phyloP scores from a whole-genome alignment of 805 yeast genomes.

The Sugiyamaella smithiae region DNA sequence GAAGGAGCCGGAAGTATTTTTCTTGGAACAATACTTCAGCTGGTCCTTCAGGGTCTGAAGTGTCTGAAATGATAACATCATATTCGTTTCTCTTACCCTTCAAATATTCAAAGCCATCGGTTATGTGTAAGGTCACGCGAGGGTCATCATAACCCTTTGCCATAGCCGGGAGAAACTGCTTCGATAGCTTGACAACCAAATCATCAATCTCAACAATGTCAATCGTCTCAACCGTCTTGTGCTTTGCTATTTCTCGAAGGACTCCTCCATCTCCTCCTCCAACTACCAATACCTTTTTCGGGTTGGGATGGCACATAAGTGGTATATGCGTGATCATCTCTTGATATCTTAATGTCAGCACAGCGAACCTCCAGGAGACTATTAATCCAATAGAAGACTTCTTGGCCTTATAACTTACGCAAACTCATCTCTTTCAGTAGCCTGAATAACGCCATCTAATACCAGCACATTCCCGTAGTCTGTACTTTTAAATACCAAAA shows the following conservation, averaged over 20 bases:
- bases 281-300: conserved; percentile 87
- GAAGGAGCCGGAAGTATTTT: conserved; percentile 80
- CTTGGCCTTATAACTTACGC: conserved; percentile 46
- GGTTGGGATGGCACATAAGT: conserved; percentile 88
- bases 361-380: background rate
- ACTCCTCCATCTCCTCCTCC: conserved; percentile 99
- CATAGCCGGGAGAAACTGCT: conserved; percentile 85
- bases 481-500: conserved; percentile 86
- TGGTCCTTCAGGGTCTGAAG: conserved; percentile 98
- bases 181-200: conserved; percentile 82
- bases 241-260: conserved; percentile 89
- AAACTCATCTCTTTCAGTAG: conserved; percentile 95
- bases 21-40: conserved; percentile 92
- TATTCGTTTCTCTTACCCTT: conserved; percentile 79
- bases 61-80: conserved; percentile 95
- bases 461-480: conserved; percentile 95
- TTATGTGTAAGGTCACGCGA: conserved; percentile 84
- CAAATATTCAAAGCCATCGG: conserved; percentile 96
- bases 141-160: conserved; percentile 81
- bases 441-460: conserved; percentile 92
- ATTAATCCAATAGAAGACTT: too few species aligned
- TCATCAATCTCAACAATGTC: conserved; percentile 94
- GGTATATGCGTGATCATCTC: conserved; percentile 98
- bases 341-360: conserved; percentile 53
- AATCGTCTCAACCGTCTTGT: conserved; percentile 67